These are phyloP conservation scores for Mrakiaceae sp. DNA, from an alignment of 1,284 basidiomycete species.

Conservation along the genomic window DNA sequence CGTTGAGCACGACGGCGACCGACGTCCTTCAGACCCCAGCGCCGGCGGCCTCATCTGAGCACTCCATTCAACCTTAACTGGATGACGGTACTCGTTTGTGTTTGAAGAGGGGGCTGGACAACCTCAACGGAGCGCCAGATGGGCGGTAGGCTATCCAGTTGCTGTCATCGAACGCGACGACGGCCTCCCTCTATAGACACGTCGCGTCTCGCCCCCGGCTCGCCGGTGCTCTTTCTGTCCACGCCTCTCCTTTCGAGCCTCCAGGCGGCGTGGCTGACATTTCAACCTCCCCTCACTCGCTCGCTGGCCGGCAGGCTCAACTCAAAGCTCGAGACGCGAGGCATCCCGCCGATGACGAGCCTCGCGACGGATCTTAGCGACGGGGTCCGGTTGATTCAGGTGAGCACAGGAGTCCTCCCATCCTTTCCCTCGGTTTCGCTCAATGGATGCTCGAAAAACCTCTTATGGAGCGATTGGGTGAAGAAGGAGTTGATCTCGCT, in stretches of 20 bases:
- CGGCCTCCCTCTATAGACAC: background rate
- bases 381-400: constrained; percentile 80
- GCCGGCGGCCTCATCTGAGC: too few relatives aligned
- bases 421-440: too few relatives aligned
- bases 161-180: background rate
- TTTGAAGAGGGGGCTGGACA: too few relatives aligned
- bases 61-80: too few relatives aligned
- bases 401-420: constrained; percentile 18
- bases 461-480: background rate
- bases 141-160: too few relatives aligned
- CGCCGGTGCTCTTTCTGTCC: background rate
- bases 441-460: background rate
- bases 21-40: too few relatives aligned
- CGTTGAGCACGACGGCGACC: too few relatives aligned
- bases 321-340: constrained; percentile 76
- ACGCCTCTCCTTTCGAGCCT: background rate
- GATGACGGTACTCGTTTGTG: too few relatives aligned
- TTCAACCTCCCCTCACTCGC: background rate
- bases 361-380: constrained; percentile 85
- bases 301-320: constrained; percentile 65
- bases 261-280: background rate
- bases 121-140: too few relatives aligned
- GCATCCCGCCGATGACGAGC: constrained; percentile 80
- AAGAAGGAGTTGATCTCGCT: constrained; percentile 19
- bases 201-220: background rate